Evolutionary conservation across 2,329 filamentous ascomycete genomes (phyloP), one percentile per base, ranked within the genome.

Genomic region (Fusarium musae): DNA sequence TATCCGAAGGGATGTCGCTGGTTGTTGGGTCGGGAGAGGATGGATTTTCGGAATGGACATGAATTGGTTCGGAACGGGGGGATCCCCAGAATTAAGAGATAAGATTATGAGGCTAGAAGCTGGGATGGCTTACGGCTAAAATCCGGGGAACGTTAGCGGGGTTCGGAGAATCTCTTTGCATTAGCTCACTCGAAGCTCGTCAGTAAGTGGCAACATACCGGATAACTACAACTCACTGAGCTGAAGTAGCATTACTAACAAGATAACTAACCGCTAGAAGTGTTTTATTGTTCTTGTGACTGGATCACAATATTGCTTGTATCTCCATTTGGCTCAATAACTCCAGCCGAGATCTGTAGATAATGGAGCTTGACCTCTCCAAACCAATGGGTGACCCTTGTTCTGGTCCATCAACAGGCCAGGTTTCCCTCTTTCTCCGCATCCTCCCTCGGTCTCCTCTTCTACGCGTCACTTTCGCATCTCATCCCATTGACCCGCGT

Each of bases 401-500:
- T 52, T n/a, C 32, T 0, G 15, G 8, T 19, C 23, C 10, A 21
- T 11, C 34, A 32, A 30, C 34, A 9, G 11, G 26, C 19, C 1
- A 43, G 42, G 53, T 40, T 54, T 57, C 61, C 60, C 40, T 59
- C 59, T 62, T 66, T 39, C 69, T 52, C 71, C 63, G 46, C 63
- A 47, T 23, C 19, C 23, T 44, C 9, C 19, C 23, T 44, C 9
- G 17, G 21, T 34, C 16, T 17, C 57, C 23, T 34, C n/a, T 21
- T 42, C 21, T 21, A n/a, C 36, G 21, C 17, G 23, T 73, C 63
- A 79, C 59, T 73, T 78, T 52, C 78, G 74, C 65, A 70, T 72
- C 34, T 76, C 77, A 21, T 79, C 70, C 73, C 75, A 79, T 43
- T 80, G 80, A 23, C 66, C 30, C 34, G 71, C 74, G 13, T 70